phyloP scores from a whole-genome alignment of 768 basidiomycete genomes.

The Tylopilus intermedius region DNA sequence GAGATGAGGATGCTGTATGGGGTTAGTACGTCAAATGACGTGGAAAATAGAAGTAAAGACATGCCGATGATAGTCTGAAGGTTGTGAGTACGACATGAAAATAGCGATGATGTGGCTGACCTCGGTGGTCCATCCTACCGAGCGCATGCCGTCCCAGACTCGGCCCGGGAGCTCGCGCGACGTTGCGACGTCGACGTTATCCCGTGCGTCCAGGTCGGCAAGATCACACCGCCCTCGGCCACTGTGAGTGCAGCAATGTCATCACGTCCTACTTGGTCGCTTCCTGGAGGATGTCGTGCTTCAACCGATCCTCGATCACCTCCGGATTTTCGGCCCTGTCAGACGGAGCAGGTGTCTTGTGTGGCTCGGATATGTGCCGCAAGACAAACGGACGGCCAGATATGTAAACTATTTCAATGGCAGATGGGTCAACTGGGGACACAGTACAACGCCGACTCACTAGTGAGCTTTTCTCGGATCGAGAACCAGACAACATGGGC shows the following conservation, averaged over 20 bases:
- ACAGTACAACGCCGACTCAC: conserved; percentile 39
- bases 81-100: conserved; percentile 32
- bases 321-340: conserved; percentile 95
- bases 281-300: conserved; percentile 88
- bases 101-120: too few species aligned
- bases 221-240: conserved; percentile 67
- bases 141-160: too few species aligned
- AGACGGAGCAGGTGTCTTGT: conserved; percentile 72
- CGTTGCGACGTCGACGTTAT: too few species aligned
- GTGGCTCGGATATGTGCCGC: conserved; percentile 79
- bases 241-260: conserved; percentile 27
- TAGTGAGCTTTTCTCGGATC: conserved; percentile 91
- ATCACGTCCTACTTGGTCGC: conserved; percentile 48
- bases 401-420: conserved; percentile 57
- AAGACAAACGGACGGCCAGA: conserved; percentile 91
- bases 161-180: too few species aligned
- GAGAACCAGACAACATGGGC: conserved; percentile 86
- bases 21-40: conserved; percentile 9
- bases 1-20: conserved; percentile 45
- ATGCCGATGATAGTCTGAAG: conserved; percentile 69
- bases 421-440: background rate
- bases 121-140: too few species aligned
- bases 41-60: conserved; percentile 11
- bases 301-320: conserved; percentile 83
- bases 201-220: conserved; percentile 22